Conservation (phyloP, 495 filamentous ascomycete species). For the Podospora conica region DNA sequence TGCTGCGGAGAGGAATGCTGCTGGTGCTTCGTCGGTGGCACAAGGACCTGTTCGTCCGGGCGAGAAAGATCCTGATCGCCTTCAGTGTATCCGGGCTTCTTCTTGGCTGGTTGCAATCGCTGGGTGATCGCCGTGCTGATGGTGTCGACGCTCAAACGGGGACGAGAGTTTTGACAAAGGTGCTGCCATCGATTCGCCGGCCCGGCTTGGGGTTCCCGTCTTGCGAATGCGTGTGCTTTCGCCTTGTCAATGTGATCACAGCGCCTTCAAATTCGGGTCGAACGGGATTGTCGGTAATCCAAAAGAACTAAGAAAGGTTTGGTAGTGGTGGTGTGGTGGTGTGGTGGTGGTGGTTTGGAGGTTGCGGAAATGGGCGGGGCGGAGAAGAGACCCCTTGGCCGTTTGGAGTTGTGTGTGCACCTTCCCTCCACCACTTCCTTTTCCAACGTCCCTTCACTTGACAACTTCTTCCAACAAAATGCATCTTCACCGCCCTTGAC, state of each 20-base stretch:
- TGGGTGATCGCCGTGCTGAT: background rate
- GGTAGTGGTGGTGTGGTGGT: too few relatives aligned
- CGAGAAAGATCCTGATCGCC: background rate
- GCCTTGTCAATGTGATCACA: too few relatives aligned
- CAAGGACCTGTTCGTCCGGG: background rate
- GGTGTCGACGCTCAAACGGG: background rate
- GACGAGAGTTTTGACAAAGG: too few relatives aligned
- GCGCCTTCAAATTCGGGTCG: too few relatives aligned
- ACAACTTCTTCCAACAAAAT: background rate
- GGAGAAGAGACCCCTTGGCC: background rate
- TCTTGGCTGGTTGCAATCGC: background rate
- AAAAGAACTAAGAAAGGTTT: too few relatives aligned
- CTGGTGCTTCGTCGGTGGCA: background rate
- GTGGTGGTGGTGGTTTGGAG: background rate
- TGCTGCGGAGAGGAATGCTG: background rate
- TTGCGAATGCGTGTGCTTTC: too few relatives aligned
- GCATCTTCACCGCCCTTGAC: too few relatives aligned
- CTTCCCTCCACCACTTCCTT: too few relatives aligned
- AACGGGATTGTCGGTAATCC: too few relatives aligned
- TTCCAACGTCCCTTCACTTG: background rate
- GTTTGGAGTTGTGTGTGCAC: background rate
- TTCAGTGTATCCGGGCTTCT: background rate
- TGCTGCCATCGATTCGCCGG: too few relatives aligned
- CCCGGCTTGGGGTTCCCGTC: too few relatives aligned
- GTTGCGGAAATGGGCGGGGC: background rate